Conservation (phyloP, 495 filamentous ascomycete species). For the Baudoinia panamericana region DNA sequence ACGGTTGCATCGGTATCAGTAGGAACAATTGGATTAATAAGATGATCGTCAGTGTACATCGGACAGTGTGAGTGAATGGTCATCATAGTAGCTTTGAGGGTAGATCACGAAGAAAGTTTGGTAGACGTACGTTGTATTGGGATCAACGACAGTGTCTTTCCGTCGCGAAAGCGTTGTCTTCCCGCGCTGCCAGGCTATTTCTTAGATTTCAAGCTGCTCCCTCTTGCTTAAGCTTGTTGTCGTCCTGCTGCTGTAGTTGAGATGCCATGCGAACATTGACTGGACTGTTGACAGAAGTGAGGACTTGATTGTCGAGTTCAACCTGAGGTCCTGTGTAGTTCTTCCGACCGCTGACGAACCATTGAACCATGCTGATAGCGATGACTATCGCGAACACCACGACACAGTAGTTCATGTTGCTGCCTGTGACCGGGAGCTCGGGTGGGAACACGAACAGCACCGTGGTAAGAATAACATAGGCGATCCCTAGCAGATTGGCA, state of each 20-base stretch:
- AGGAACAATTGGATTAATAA: conserved; percentile 10
- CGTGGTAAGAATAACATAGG: conserved; percentile 53
- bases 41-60: conserved; percentile 3
- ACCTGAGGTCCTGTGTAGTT: conserved; percentile 49
- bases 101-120: too few relatives aligned
- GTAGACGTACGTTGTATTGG: too few relatives aligned
- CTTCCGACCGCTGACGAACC: conserved; percentile 60
- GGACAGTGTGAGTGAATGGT: conserved; percentile 1
- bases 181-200: neutral
- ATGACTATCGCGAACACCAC: conserved; percentile 57
- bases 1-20: too few relatives aligned
- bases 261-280: conserved; percentile 2
- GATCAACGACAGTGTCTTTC: too few relatives aligned
- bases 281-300: conserved; percentile 8
- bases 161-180: neutral
- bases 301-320: conserved; percentile 8
- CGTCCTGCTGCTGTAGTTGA: neutral
- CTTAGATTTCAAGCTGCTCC: neutral
- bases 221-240: neutral
- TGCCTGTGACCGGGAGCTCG: conserved; percentile 47
- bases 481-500: conserved; percentile 51
- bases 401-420: conserved; percentile 51
- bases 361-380: conserved; percentile 50
- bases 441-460: conserved; percentile 70
- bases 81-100: conserved; percentile 2